phyloP scores from a whole-genome alignment of 2,329 filamentous ascomycete species.

The Amylocarpus encephaloides region DNA sequence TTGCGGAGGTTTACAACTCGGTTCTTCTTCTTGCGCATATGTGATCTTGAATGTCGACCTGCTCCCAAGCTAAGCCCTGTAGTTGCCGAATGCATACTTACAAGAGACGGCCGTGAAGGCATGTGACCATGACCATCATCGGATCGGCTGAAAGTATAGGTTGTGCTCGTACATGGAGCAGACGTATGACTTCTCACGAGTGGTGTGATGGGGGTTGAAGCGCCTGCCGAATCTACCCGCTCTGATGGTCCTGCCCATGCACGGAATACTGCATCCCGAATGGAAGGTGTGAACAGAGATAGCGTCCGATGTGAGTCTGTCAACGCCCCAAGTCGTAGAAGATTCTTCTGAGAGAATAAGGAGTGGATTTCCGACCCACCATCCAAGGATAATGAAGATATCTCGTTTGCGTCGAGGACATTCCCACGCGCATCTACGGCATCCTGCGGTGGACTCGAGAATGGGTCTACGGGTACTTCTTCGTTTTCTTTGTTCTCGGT shows the following conservation, averaged over 20 bases:
- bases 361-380: slow-evolving; percentile 76
- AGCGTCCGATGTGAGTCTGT: slow-evolving; percentile 85
- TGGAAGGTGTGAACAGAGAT: slow-evolving; percentile 86
- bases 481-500: slow-evolving; percentile 45
- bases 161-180: slow-evolving; percentile 47
- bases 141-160: slow-evolving; percentile 66
- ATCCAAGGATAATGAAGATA: slow-evolving; percentile 73
- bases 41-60: slow-evolving; percentile 51
- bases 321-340: slow-evolving; percentile 73
- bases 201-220: slow-evolving; percentile 34
- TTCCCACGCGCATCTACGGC: slow-evolving; percentile 77
- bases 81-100: slow-evolving; percentile 54
- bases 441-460: slow-evolving; percentile 73
- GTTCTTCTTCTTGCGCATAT: slow-evolving; percentile 73
- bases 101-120: slow-evolving; percentile 62
- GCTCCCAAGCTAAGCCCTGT: slow-evolving; percentile 59
- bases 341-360: slow-evolving; percentile 91
- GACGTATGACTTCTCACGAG: slow-evolving; percentile 60
- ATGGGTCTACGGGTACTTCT: slow-evolving; percentile 60
- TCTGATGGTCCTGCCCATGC: slow-evolving; percentile 83
- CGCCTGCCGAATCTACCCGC: slow-evolving; percentile 48
- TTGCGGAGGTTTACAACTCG: slow-evolving; percentile 76
- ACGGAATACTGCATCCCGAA: slow-evolving; percentile 82
- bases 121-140: slow-evolving; percentile 46
- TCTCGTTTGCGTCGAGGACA: slow-evolving; percentile 65